Base-by-base conservation (phyloP, 1,139 yeast genomes). In the Hyphopichia khmerensis region DNA sequence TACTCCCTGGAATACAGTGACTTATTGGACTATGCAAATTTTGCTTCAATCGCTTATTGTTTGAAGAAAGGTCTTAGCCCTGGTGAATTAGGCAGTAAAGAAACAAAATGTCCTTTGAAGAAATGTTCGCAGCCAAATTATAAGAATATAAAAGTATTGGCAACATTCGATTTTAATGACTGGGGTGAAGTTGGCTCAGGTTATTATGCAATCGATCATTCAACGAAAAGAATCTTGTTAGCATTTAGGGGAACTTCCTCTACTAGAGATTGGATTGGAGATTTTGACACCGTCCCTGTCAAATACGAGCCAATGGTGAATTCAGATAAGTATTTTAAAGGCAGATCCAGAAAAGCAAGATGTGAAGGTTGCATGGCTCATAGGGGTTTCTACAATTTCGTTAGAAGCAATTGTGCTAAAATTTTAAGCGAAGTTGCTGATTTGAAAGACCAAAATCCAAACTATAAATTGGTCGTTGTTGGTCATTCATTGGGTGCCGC, bases 401-500 rank as follows among this genome's bases (percentile, higher is more conserved):
- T 72, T 16, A 59, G 59, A 42, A 70, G 73, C 35, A 66, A 75
- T 45, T 65, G 75, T 34, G 62, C 57, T 10, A 60, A 58, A 14
- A 65, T 72, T 42, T 54, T 69, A 19, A 55, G 56, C 15, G 64
- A 65, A 15, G 64, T 72, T 13, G 61, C 64, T 37, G 51, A 52
- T 18, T 44, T 75, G 46, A 56, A 58, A 45, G 38, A 53, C 1
- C 38, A 58, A 17, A 59, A 73, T 50, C 77, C 81, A 0, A 71
- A 70, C 21, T 83, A 80, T 55, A 59, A 68, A 34, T 48, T 84
- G 14, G 69, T 77, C 3, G 69, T 84, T 2, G 64, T 79, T 2
- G 93, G 93, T 0, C 93, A 85, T 61, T 85, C 93, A 0, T 59
- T 85, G 24, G 95, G 93, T 1, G 93, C 84, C 2, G 88, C 89